Conservation (phyloP, 1,284 basidiomycete genomes). For the Apiotrichum gracile region DNA sequence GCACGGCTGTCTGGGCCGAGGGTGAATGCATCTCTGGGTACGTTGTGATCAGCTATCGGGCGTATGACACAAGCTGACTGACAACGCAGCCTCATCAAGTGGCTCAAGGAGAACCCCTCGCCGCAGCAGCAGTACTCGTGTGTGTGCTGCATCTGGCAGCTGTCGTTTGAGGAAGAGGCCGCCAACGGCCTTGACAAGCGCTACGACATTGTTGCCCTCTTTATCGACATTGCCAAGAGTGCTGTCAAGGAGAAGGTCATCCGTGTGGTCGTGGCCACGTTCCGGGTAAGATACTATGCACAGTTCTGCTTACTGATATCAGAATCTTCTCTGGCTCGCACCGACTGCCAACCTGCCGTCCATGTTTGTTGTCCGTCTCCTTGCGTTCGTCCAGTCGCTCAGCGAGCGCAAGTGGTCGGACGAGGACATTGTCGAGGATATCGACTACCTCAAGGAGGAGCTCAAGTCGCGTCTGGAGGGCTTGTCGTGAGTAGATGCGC, state of each 20-base stretch:
- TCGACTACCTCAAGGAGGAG: slow-evolving; percentile 76
- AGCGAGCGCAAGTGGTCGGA: slow-evolving; percentile 85
- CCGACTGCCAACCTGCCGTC: slow-evolving; percentile 71
- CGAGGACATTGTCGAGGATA: slow-evolving; percentile 87
- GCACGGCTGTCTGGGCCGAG: slow-evolving; percentile 53
- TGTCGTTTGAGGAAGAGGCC: slow-evolving; percentile 81
- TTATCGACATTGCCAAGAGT: slow-evolving; percentile 76
- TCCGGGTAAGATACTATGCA: slow-evolving; percentile 56
- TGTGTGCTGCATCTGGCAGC: slow-evolving; percentile 85
- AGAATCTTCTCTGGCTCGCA: slow-evolving; percentile 70
- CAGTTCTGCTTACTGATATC: neutral
- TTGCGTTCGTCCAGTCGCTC: slow-evolving; percentile 81
- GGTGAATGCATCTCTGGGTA: slow-evolving; percentile 45
- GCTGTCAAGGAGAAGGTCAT: slow-evolving; percentile 98
- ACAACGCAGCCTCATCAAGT: slow-evolving; percentile 61
- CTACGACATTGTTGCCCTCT: slow-evolving; percentile 80
- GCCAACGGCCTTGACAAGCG: slow-evolving; percentile 83
- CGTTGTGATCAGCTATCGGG: slow-evolving; percentile 11
- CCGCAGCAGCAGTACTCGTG: slow-evolving; percentile 97
- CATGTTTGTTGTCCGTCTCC: slow-evolving; percentile 81
- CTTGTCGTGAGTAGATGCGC: slow-evolving; percentile 43
- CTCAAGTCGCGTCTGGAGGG: slow-evolving; percentile 75
- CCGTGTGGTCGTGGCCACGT: slow-evolving; percentile 87
- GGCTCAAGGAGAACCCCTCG: slow-evolving; percentile 59
- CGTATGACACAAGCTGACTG: no score